Percentiles rank a stretch among this genome's conserved stretches.
These are phyloP conservation scores for Aspergillus ibericus DNA, from an alignment of 2,329 filamentous ascomycete genomes.

Conservation along the genomic window DNA sequence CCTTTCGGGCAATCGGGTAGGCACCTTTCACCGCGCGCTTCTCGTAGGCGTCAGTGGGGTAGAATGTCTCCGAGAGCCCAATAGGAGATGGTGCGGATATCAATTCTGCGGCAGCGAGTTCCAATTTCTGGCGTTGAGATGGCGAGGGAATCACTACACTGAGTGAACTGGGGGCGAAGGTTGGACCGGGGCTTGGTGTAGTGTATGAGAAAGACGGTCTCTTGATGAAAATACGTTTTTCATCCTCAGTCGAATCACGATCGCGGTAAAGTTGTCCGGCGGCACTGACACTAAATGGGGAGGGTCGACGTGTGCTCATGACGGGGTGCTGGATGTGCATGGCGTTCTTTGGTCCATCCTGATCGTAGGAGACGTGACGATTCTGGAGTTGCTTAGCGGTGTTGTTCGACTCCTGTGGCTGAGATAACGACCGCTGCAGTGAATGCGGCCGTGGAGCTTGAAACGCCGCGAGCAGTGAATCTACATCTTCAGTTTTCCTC, in stretches of 20 bases:
- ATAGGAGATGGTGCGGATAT: constrained; percentile 4
- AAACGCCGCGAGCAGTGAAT: background rate
- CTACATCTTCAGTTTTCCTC: constrained; percentile 14
- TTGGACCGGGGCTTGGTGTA: constrained; percentile 2
- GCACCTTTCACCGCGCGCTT: constrained; percentile 19
- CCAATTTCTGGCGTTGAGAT: constrained; percentile 16
- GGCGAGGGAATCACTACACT: constrained; percentile 29
- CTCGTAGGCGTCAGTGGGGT: constrained; percentile 24
- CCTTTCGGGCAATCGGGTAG: constrained; percentile 19
- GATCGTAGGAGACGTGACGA: too few relatives aligned
- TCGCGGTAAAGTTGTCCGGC: background rate
- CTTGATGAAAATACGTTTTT: background rate
- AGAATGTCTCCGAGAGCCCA: constrained; percentile 23
- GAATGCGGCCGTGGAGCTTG: background rate
- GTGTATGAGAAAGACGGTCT: constrained; percentile 7
- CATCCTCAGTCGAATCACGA: background rate
- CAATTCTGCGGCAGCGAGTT: constrained; percentile 16
- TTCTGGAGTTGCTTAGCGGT: background rate
- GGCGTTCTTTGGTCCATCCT: too few relatives aligned
- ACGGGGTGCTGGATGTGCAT: too few relatives aligned
- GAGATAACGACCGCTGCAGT: background rate
- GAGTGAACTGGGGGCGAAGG: background rate
- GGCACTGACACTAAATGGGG: background rate
- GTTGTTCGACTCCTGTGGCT: background rate
- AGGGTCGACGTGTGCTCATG: background rate